These are phyloP conservation scores for Entomophthora muscae DNA, from an alignment of 371 early-diverging fungal genomes.

Conservation along the genomic window DNA sequence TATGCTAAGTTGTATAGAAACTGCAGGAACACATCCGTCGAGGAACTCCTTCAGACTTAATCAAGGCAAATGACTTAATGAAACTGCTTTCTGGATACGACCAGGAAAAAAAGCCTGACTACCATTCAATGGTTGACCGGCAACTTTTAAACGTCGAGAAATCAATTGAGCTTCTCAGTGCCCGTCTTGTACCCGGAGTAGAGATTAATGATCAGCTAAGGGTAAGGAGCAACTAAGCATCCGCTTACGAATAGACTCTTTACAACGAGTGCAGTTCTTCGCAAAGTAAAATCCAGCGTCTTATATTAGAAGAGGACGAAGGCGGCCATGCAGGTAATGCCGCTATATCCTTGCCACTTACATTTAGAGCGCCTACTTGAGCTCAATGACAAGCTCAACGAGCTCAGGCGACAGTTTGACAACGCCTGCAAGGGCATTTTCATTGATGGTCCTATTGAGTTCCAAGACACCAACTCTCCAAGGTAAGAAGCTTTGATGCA, in stretches of 20 bases:
- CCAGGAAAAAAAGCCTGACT: conserved; percentile 11
- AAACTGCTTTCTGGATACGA: conserved; percentile 90
- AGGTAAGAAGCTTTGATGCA: background rate
- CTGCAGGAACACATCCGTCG: conserved; percentile 88
- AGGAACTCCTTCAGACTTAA: conserved; percentile 80
- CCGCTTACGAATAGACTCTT: background rate
- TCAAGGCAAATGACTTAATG: conserved; percentile 88
- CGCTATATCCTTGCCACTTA: background rate
- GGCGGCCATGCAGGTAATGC: background rate
- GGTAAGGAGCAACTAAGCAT: background rate
- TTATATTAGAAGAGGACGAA: conserved; percentile 9
- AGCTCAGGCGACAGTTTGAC: conserved; percentile 1
- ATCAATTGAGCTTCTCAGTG: conserved; percentile 1
- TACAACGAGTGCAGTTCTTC: conserved; percentile 10
- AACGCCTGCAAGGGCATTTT: conserved; percentile 4
- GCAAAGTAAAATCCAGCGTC: conserved; percentile 3
- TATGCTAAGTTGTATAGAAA: conserved; percentile 36
- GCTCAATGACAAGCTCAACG: conserved; percentile 4
- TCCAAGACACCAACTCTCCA: background rate
- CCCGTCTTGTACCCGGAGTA: conserved; percentile 3
- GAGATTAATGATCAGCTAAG: background rate
- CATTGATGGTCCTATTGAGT: background rate
- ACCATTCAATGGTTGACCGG: conserved; percentile 2
- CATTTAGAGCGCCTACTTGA: background rate
- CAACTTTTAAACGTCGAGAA: conserved; percentile 1